Percentiles rank a stretch among this genome's conserved stretches.
Conservation (phyloP, 2,329 filamentous ascomycete species). For the Dothistroma septosporum region DNA sequence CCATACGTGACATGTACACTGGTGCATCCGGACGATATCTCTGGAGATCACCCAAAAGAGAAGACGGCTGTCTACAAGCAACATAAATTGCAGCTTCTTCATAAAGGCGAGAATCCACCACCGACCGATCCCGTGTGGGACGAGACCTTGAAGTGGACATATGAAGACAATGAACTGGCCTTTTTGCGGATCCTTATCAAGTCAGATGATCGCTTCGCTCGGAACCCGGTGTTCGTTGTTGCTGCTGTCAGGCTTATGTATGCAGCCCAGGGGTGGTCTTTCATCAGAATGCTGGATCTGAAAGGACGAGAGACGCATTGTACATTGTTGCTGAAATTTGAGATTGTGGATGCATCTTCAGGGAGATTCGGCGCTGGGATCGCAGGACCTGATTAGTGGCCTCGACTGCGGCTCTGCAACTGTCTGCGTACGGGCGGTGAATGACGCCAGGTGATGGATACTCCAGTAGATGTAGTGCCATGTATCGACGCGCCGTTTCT, state of each 20-base stretch:
- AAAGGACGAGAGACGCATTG: constrained; percentile 62
- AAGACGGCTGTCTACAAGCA: constrained; percentile 61
- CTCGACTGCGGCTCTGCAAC: background rate
- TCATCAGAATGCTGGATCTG: constrained; percentile 62
- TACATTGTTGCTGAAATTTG: constrained; percentile 59
- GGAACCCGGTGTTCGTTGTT: constrained; percentile 60
- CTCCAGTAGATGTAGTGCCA: no score
- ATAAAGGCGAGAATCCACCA: constrained; percentile 56
- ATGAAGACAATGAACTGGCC: constrained; percentile 61
- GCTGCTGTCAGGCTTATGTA: constrained; percentile 59
- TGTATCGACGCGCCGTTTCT: no score
- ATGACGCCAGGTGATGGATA: background rate
- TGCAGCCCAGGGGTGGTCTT: constrained; percentile 55
- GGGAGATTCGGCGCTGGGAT: background rate
- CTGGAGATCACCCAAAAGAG: constrained; percentile 52
- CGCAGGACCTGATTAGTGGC: background rate
- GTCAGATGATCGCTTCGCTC: constrained; percentile 59
- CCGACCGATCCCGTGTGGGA: constrained; percentile 62
- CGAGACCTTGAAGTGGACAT: constrained; percentile 64
- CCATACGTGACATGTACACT: constrained; percentile 65
- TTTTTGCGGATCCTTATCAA: constrained; percentile 65
- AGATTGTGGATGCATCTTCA: constrained; percentile 44
- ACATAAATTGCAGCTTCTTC: constrained; percentile 55
- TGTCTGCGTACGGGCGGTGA: background rate
- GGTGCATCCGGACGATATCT: constrained; percentile 53